phyloP scores from a whole-genome alignment of 2,329 filamentous ascomycete genomes.

The Venturia asperata region DNA sequence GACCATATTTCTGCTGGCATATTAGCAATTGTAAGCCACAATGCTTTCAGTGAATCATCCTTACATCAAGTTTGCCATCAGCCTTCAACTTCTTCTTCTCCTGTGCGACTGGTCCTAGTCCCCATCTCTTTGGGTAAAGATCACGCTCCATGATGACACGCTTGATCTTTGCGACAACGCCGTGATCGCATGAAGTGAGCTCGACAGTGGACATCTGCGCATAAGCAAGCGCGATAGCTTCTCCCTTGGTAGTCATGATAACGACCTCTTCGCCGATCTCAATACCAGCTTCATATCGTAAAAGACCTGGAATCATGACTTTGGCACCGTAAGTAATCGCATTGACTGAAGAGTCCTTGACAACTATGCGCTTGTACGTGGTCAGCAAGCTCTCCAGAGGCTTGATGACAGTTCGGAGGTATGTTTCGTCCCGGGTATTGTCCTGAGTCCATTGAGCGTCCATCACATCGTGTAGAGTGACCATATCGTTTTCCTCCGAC shows the following conservation, averaged over 20 bases:
- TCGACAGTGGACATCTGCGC: constrained; percentile 98
- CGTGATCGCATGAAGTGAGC: constrained; percentile 93
- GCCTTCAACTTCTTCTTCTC: constrained; percentile 99
- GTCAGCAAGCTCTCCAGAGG: constrained; percentile 88
- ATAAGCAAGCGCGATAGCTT: constrained; percentile 93
- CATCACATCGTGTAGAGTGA: constrained; percentile 89
- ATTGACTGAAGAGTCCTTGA: constrained; percentile 95
- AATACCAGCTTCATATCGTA: constrained; percentile 73
- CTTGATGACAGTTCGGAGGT: constrained; percentile 82
- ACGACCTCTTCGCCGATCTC: constrained; percentile 95
- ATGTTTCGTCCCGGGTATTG: constrained; percentile 90
- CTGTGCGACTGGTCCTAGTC: constrained; percentile 80
- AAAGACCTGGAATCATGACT: constrained; percentile 93
- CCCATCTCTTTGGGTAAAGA: constrained; percentile 94
- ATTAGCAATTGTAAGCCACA: constrained; percentile 30
- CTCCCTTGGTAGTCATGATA: constrained; percentile 97
- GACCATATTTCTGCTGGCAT: constrained; percentile 67
- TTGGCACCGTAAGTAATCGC: constrained; percentile 98
- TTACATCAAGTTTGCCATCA: constrained; percentile 83
- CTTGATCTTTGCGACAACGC: constrained; percentile 98
- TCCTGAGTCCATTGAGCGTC: constrained; percentile 96
- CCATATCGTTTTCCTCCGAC: constrained; percentile 78
- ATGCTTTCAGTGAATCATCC: constrained; percentile 24
- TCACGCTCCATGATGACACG: constrained; percentile 99
- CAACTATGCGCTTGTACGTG: constrained; percentile 91